These are phyloP conservation scores for Syzygium syzygioides DNA, from an alignment of 441 rosid species.

Conservation along the genomic window DNA sequence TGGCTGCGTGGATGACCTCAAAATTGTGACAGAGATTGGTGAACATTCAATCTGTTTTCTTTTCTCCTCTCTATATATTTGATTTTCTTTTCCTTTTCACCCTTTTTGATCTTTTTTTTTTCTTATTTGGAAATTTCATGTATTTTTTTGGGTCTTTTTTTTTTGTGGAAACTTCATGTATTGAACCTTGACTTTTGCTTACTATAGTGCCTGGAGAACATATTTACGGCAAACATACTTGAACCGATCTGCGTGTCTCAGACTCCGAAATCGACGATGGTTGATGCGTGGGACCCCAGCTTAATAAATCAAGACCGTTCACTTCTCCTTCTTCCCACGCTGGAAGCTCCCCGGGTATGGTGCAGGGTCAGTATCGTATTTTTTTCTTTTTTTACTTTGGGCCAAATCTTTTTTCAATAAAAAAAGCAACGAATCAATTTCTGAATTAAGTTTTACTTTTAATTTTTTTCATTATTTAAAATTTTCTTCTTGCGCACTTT, in stretches of 20 bases:
- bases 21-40: not conserved
- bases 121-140: not conserved
- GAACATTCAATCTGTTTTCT: not conserved
- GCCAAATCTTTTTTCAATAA: not conserved
- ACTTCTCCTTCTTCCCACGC: not conserved
- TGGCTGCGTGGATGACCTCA: not conserved
- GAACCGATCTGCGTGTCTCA: not conserved
- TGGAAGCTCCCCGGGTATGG: not conserved
- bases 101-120: not conserved
- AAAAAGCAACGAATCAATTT: not conserved
- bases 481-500: not conserved
- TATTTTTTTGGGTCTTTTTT: not conserved
- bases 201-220: not conserved
- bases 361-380: slow-evolving; percentile 1
- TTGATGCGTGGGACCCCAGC: not conserved
- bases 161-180: not conserved
- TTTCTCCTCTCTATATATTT: not conserved
- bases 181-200: not conserved
- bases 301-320: slow-evolving; percentile 8
- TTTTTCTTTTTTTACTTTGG: rapidly evolving
- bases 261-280: not conserved
- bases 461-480: not conserved
- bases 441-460: not conserved
- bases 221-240: not conserved
- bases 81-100: not conserved